Evolutionary conservation across 2,329 filamentous ascomycete species (phyloP).

Genomic region (Neospermospora avenae): DNA sequence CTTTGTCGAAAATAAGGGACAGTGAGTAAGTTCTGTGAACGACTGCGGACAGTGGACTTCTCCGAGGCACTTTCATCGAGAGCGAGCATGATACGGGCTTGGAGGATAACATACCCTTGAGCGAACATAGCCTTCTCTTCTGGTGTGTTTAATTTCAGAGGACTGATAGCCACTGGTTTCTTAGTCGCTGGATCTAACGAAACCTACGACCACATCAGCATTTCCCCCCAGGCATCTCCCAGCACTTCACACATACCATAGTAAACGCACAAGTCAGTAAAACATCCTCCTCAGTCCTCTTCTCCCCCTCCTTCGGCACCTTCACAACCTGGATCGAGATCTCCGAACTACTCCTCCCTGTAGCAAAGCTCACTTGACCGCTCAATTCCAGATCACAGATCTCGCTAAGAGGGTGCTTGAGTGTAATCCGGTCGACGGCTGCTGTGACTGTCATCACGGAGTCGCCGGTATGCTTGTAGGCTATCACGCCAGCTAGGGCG

Average conservation of each 20-base stretch:
- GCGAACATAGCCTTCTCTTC: conserved; percentile 61
- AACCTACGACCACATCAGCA: conserved; percentile 25
- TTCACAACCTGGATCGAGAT: conserved; percentile 67
- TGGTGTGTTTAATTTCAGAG: conserved; percentile 56
- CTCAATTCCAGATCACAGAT: conserved; percentile 69
- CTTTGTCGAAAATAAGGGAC: background rate
- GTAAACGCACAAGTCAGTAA: conserved; percentile 71
- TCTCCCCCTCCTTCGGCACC: conserved; percentile 51
- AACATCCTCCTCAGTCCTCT: conserved; percentile 55
- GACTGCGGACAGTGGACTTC: too few relatives aligned
- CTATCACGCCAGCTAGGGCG: conserved; percentile 66
- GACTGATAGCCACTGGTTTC: conserved; percentile 59
- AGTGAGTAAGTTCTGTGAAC: too few relatives aligned
- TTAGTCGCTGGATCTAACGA: conserved; percentile 65
- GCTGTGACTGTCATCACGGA: conserved; percentile 42
- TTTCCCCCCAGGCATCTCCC: background rate
- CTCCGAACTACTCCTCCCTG: conserved; percentile 66
- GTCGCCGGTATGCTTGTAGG: conserved; percentile 67
- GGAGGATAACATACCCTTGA: conserved; percentile 40
- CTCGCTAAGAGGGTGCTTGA: conserved; percentile 62
- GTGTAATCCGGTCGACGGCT: conserved; percentile 39
- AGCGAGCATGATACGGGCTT: background rate
- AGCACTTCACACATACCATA: conserved; percentile 50
- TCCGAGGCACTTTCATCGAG: too few relatives aligned
- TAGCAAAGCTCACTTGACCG: conserved; percentile 53